Percentiles rank a stretch among this genome's conserved stretches.
These are phyloP conservation scores for Geranium incanum DNA, from an alignment of 441 rosid genomes.

Conservation along the genomic window DNA sequence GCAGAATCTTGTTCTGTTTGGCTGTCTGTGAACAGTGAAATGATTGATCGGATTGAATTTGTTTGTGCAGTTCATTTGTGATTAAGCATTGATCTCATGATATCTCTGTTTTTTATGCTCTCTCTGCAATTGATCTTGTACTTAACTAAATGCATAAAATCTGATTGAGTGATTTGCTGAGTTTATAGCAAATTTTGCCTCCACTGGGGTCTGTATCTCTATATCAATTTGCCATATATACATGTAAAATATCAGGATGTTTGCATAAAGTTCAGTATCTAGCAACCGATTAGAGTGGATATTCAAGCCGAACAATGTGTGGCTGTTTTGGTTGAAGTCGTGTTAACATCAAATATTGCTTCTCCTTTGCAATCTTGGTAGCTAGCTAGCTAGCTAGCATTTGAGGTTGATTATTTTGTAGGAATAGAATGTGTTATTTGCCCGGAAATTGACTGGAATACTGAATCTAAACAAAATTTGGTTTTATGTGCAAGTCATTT, in stretches of 20 bases:
- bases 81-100: not conserved
- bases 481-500: not conserved
- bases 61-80: not conserved
- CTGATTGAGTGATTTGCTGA: not conserved
- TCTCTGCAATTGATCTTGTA: not conserved
- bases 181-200: not conserved
- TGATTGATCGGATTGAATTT: slow-evolving; percentile 1
- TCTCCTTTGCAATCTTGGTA: not conserved
- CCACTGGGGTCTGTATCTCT: not conserved
- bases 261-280: not conserved
- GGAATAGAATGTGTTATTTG: not conserved
- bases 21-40: not conserved
- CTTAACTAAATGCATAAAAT: not conserved
- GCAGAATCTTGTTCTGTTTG: too few species aligned
- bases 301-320: not conserved
- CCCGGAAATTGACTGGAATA: not conserved
- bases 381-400: not conserved
- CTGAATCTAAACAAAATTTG: not conserved
- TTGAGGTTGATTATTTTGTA: not conserved
- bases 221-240: too few species aligned
- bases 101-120: not conserved
- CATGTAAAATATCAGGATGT: not conserved
- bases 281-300: not conserved
- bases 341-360: not conserved
- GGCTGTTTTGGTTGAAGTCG: not conserved